Percentiles rank a stretch among this genome's conserved stretches.
Evolutionary conservation across 2,329 filamentous ascomycete genomes (phyloP).

Genomic region (Colletotrichum truncatum): DNA sequence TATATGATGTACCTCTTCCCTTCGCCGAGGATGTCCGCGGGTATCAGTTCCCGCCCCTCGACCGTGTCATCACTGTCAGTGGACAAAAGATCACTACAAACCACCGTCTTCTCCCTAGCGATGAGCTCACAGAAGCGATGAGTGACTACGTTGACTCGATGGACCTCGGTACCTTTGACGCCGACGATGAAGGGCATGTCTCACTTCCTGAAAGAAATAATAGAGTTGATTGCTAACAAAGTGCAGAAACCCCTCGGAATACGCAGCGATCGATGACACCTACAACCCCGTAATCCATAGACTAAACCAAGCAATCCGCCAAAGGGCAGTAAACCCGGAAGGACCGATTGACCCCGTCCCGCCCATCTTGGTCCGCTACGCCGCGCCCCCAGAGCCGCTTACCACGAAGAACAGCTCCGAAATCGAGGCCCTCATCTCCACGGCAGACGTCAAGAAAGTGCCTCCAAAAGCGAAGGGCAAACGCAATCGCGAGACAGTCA

Average conservation of each 20-base stretch:
- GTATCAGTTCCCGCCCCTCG: slow-evolving; percentile 92
- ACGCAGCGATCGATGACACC: slow-evolving; percentile 80
- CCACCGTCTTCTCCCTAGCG: slow-evolving; percentile 83
- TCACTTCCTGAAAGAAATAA: neutral
- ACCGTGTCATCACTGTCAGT: slow-evolving; percentile 86
- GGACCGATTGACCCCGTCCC: slow-evolving; percentile 69
- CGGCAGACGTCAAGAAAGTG: slow-evolving; percentile 87
- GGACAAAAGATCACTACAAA: slow-evolving; percentile 78
- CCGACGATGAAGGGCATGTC: slow-evolving; percentile 78
- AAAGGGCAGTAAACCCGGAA: slow-evolving; percentile 79
- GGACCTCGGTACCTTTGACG: slow-evolving; percentile 79
- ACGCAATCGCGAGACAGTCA: slow-evolving; percentile 74
- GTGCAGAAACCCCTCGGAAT: slow-evolving; percentile 66
- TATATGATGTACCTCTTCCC: slow-evolving; percentile 89
- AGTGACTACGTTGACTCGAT: slow-evolving; percentile 91
- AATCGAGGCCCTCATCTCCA: slow-evolving; percentile 72
- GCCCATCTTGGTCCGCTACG: slow-evolving; percentile 75
- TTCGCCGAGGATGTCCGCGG: slow-evolving; percentile 91
- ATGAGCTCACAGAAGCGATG: slow-evolving; percentile 83
- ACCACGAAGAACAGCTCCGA: slow-evolving; percentile 62
- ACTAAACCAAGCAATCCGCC: slow-evolving; percentile 84
- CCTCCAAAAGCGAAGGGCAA: slow-evolving; percentile 82
- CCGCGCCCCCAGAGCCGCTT: slow-evolving; percentile 75
- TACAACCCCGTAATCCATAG: slow-evolving; percentile 90
- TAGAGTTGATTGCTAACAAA: slow-evolving; percentile 27